phyloP scores from a whole-genome alignment of 2,329 filamentous ascomycete species.

The Ophiocordyceps robertsii region DNA sequence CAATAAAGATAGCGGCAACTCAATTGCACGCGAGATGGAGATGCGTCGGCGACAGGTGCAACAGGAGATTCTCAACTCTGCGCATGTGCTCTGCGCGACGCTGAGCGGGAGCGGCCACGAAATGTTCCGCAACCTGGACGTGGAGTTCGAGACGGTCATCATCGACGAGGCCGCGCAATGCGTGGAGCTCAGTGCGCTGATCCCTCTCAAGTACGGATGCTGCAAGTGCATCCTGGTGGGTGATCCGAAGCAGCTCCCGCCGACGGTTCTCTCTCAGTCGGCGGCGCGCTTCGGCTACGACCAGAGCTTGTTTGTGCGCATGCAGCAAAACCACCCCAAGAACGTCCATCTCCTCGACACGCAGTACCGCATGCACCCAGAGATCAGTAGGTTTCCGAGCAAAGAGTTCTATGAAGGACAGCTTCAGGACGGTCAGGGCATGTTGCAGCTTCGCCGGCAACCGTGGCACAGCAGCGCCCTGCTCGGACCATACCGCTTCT shows the following conservation, averaged over 20 bases:
- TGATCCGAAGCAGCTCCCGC: constrained; percentile 93
- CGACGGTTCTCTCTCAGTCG: constrained; percentile 88
- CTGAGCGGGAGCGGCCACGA: constrained; percentile 93
- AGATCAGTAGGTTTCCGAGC: constrained; percentile 86
- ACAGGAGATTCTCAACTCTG: constrained; percentile 79
- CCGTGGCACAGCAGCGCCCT: constrained; percentile 77
- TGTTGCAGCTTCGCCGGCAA: constrained; percentile 60
- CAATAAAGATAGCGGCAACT: constrained; percentile 74
- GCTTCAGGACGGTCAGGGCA: constrained; percentile 72
- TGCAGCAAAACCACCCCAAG: constrained; percentile 83
- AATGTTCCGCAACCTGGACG: constrained; percentile 86
- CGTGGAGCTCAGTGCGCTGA: constrained; percentile 90
- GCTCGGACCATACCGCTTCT: constrained; percentile 90
- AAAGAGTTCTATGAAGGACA: constrained; percentile 82
- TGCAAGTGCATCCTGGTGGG: constrained; percentile 94
- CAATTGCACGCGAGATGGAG: constrained; percentile 70
- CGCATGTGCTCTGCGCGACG: constrained; percentile 89
- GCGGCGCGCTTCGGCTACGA: constrained; percentile 90
- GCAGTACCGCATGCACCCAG: constrained; percentile 98
- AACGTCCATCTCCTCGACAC: constrained; percentile 92
- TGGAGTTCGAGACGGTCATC: constrained; percentile 97
- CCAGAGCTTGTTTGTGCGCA: constrained; percentile 94
- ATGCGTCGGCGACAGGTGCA: constrained; percentile 73
- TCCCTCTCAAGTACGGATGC: constrained; percentile 94
- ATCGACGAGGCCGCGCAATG: constrained; percentile 98